Conservation (phyloP, 2,329 filamentous ascomycete genomes). For the Ophiocordyceps robertsii region DNA sequence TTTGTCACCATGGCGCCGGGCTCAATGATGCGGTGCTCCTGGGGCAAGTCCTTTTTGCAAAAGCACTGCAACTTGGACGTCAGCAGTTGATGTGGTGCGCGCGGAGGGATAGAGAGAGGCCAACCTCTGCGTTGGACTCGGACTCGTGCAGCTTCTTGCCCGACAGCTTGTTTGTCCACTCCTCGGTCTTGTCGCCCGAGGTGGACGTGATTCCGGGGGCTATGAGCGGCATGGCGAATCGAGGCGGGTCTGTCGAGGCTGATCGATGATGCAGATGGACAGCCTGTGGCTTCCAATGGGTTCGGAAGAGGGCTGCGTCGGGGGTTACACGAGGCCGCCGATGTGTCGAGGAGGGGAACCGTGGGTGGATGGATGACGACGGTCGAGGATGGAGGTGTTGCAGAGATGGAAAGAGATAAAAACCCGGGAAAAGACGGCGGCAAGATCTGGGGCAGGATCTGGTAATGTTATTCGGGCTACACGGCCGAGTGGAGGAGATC, state of each 20-base stretch:
- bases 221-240: constrained; percentile 47
- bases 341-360: too few species aligned
- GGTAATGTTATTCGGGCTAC: too few species aligned
- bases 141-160: constrained; percentile 47
- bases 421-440: too few species aligned
- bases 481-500: too few species aligned
- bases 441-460: too few species aligned
- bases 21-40: constrained; percentile 40
- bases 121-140: constrained; percentile 38
- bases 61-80: constrained; percentile 31
- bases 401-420: too few species aligned
- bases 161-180: constrained; percentile 49
- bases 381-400: too few species aligned
- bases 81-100: background rate
- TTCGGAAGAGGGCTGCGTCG: too few species aligned
- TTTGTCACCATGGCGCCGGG: constrained; percentile 44
- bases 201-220: constrained; percentile 42
- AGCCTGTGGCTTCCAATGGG: too few species aligned
- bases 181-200: constrained; percentile 32
- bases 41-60: constrained; percentile 44
- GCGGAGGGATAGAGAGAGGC: constrained; percentile 7
- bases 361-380: too few species aligned
- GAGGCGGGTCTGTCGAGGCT: background rate
- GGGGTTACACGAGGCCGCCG: too few species aligned
- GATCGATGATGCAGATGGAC: too few species aligned